phyloP scores from a whole-genome alignment of 345 rosid genomes.

The Eucalyptus curtisii region DNA sequence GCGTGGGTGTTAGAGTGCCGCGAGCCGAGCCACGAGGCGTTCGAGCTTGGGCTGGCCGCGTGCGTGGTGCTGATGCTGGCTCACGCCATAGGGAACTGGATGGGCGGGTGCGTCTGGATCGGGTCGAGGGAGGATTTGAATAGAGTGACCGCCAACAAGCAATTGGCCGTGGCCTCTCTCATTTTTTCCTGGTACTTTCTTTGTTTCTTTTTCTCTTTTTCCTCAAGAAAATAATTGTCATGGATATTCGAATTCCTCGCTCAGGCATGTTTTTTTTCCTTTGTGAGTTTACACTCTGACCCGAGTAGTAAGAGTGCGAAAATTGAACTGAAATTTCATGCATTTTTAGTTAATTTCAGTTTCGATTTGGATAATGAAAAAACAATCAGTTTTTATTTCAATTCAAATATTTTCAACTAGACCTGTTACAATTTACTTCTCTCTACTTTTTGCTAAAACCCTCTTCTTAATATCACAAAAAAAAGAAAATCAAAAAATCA shows the following conservation, averaged over 20 bases:
- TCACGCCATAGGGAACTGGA: conserved; percentile 43
- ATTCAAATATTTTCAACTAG: rapidly evolving
- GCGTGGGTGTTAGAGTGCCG: conserved; percentile 69
- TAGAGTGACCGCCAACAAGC: conserved; percentile 49
- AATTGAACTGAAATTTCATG: too few relatives aligned
- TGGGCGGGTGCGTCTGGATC: conserved; percentile 68
- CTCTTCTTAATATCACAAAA: too few relatives aligned
- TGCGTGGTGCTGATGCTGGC: conserved; percentile 46
- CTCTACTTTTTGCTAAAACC: too few relatives aligned
- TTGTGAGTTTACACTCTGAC: background rate
- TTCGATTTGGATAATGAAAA: too few relatives aligned
- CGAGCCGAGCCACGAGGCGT: conserved; percentile 69
- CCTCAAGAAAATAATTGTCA: background rate
- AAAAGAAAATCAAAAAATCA: too few relatives aligned
- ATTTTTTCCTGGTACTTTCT: conserved; percentile 58
- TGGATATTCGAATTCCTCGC: background rate
- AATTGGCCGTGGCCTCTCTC: conserved; percentile 69
- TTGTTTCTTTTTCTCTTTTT: too few relatives aligned
- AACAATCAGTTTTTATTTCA: too few relatives aligned
- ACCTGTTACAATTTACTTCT: rapidly evolving
- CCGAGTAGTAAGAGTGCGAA: background rate
- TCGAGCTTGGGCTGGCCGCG: conserved; percentile 68
- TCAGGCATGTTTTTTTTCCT: background rate
- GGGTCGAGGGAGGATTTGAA: conserved; percentile 40
- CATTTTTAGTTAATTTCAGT: rapidly evolving